Evolutionary conservation across 352 stramenopile genomes (phyloP).

Genomic region (Pythium rhizo-oryzae): DNA sequence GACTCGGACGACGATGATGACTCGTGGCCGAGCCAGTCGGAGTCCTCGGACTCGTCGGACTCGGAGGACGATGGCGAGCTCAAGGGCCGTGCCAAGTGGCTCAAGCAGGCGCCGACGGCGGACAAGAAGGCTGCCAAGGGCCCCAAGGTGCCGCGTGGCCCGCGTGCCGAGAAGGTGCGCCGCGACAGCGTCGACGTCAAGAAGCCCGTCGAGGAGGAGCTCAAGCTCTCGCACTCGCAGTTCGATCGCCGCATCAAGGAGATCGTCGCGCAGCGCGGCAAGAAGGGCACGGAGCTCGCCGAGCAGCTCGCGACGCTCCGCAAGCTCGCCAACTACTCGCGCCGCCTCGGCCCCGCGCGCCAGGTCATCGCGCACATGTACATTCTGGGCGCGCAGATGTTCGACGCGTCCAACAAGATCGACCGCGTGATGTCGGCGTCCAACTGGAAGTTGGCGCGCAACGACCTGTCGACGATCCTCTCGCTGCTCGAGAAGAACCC

Average conservation of each 20-base stretch:
- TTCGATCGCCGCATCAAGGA: conserved; percentile 89
- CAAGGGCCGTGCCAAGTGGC: conserved; percentile 95
- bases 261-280: conserved; percentile 80
- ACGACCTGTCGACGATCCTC: conserved; percentile 68
- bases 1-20: conserved; percentile 38
- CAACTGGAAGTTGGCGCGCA: conserved; percentile 78
- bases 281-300: conserved; percentile 77
- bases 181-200: conserved; percentile 53
- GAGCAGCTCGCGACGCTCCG: conserved; percentile 72
- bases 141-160: conserved; percentile 44
- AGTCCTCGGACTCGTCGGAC: conserved; percentile 55
- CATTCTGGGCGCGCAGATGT: conserved; percentile 79
- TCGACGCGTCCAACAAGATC: conserved; percentile 85
- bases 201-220: conserved; percentile 75
- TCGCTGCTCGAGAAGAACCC: conserved; percentile 83
- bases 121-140: conserved; percentile 19
- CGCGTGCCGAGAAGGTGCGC: conserved; percentile 44
- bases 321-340: conserved; percentile 83
- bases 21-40: conserved; percentile 39
- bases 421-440: conserved; percentile 81
- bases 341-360: conserved; percentile 71
- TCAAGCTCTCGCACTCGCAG: conserved; percentile 77
- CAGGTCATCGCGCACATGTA: conserved; percentile 84
- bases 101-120: conserved; percentile 91
- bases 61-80: conserved; percentile 88